These are phyloP conservation scores for Nephelium lappaceum DNA, from an alignment of 345 rosid species.

Conservation along the genomic window DNA sequence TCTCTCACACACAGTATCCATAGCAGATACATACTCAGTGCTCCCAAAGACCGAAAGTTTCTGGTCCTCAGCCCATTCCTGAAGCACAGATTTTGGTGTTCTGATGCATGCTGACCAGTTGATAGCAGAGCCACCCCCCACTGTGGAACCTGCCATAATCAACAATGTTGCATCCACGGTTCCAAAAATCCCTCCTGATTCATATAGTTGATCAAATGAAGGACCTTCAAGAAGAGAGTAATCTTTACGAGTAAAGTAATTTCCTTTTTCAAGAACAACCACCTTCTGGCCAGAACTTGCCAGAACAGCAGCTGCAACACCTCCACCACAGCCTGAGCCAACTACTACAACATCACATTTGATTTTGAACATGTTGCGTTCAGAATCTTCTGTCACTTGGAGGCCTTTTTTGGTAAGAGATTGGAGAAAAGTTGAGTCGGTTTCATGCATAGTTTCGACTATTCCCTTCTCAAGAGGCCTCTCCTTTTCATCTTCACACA, in stretches of 20 bases:
- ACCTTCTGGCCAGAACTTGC: slow-evolving; percentile 75
- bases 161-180: slow-evolving; percentile 37
- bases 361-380: slow-evolving; percentile 40
- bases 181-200: slow-evolving; percentile 65
- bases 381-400: slow-evolving; percentile 31
- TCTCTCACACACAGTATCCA: slow-evolving; percentile 70
- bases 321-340: slow-evolving; percentile 96
- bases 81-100: slow-evolving; percentile 65
- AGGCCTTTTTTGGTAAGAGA: slow-evolving; percentile 67
- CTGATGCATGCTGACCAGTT: slow-evolving; percentile 91
- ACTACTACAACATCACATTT: slow-evolving; percentile 77
- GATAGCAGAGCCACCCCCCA: slow-evolving; percentile 90
- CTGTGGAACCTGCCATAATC: slow-evolving; percentile 72
- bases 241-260: slow-evolving; percentile 55
- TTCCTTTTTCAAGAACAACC: slow-evolving; percentile 80
- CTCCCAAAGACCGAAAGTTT: slow-evolving; percentile 50
- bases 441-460: slow-evolving; percentile 55
- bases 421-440: slow-evolving; percentile 43
- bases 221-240: slow-evolving; percentile 73
- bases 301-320: slow-evolving; percentile 85
- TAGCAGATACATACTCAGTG: slow-evolving; percentile 55
- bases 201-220: slow-evolving; percentile 53
- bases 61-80: slow-evolving; percentile 67
- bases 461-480: slow-evolving; percentile 82
- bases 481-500: slow-evolving; percentile 24